Conservation (phyloP, 192 early-diverging fungal species). For the Obelidium mucronatum region DNA sequence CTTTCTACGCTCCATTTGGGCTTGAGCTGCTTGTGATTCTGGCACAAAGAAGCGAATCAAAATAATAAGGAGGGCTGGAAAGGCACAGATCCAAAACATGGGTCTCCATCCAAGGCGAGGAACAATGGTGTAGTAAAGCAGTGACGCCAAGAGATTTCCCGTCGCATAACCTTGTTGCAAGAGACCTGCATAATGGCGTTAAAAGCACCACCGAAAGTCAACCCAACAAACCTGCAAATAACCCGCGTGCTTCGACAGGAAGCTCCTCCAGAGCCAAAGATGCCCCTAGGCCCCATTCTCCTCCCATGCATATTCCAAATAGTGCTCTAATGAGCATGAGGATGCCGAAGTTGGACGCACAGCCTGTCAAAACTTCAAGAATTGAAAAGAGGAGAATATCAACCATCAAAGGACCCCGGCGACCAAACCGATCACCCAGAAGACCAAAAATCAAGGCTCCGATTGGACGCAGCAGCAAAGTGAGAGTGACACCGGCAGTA, state of each 20-base stretch:
- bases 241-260: constrained; percentile 69
- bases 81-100: constrained; percentile 72
- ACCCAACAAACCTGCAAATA: constrained; percentile 57
- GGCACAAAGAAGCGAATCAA: constrained; percentile 68
- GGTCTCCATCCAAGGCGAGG: constrained; percentile 69
- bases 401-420: constrained; percentile 71
- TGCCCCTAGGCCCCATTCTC: constrained; percentile 76
- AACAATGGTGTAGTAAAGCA: constrained; percentile 65
- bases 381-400: constrained; percentile 69
- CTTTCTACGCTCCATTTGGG: constrained; percentile 34
- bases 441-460: constrained; percentile 78
- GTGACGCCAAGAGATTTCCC: constrained; percentile 71
- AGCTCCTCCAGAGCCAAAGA: constrained; percentile 76
- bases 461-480: constrained; percentile 73
- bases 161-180: constrained; percentile 76
- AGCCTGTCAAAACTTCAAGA: constrained; percentile 71
- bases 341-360: constrained; percentile 63
- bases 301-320: constrained; percentile 77
- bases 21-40: constrained; percentile 61
- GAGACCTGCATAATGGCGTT: constrained; percentile 52
- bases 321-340: constrained; percentile 68
- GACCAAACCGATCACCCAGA: constrained; percentile 71
- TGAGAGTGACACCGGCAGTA: constrained; percentile 71
- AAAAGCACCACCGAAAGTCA: background rate
- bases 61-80: constrained; percentile 64